Conservation (phyloP, 176 grass and related monocot species). For the Triticum turgidum region DNA sequence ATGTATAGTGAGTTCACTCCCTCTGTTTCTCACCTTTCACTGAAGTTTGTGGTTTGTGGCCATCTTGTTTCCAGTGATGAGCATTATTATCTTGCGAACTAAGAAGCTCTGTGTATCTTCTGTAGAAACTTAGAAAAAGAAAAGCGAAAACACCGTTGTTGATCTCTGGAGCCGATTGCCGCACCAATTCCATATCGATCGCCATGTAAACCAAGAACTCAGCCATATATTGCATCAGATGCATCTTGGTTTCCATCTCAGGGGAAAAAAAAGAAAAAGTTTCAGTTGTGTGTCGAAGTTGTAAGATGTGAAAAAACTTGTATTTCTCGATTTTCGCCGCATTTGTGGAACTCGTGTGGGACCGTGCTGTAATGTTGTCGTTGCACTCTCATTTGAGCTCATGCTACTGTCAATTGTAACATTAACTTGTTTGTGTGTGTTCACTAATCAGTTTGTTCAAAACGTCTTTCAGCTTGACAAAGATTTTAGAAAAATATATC, state of each 20-base stretch:
- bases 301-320: neutral
- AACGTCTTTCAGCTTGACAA: too few relatives aligned
- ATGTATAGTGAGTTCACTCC: conserved; percentile 22
- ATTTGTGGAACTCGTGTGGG: neutral
- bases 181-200: neutral
- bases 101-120: neutral
- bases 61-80: neutral
- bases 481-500: too few relatives aligned
- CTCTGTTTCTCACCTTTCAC: neutral
- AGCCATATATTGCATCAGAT: neutral
- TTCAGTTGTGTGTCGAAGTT: neutral
- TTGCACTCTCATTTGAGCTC: neutral
- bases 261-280: neutral
- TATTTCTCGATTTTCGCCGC: neutral
- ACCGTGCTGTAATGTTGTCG: neutral
- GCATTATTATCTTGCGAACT: neutral
- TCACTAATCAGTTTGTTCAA: neutral
- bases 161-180: neutral
- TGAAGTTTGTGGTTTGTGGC: neutral
- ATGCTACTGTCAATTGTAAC: neutral
- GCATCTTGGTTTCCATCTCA: neutral
- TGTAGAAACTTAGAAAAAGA: neutral
- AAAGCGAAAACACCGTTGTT: neutral
- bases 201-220: neutral
- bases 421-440: neutral